phyloP scores from a whole-genome alignment of 2,329 filamentous ascomycete species.

The Epichloe hybrida region DNA sequence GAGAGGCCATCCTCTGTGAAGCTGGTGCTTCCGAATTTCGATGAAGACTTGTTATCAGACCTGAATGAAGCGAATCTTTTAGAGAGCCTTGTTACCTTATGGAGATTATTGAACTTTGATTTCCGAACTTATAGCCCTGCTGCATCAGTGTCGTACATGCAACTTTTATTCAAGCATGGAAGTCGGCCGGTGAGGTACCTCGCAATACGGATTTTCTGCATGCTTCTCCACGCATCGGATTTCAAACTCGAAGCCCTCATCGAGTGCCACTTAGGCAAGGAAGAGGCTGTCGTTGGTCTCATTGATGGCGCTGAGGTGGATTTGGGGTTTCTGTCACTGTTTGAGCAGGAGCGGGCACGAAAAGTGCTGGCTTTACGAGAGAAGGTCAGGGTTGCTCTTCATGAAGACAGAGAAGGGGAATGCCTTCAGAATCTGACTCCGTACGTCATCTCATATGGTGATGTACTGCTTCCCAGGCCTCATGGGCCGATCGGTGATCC shows the following conservation, averaged over 20 bases:
- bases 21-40: conserved; percentile 17
- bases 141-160: conserved; percentile 53
- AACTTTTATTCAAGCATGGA: conserved; percentile 50
- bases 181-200: conserved; percentile 59
- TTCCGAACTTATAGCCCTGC: conserved; percentile 50
- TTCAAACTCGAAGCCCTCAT: conserved; percentile 61
- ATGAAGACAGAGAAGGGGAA: conserved; percentile 5
- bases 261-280: conserved; percentile 45
- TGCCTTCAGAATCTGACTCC: conserved; percentile 36
- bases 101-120: conserved; percentile 70
- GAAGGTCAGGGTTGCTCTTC: conserved; percentile 18
- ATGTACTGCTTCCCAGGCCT: conserved; percentile 53
- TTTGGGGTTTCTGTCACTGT: conserved; percentile 56
- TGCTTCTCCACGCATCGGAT: conserved; percentile 70
- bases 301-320: conserved; percentile 70
- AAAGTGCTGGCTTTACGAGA: conserved; percentile 29
- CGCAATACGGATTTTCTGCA: conserved; percentile 66
- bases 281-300: conserved; percentile 48
- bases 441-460: conserved; percentile 51
- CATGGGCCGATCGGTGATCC: conserved; percentile 31
- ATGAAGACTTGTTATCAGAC: conserved; percentile 14
- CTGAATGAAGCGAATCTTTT: conserved; percentile 13
- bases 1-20: conserved; percentile 13
- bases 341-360: conserved; percentile 41
- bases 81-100: conserved; percentile 36